Evolutionary conservation across 2,329 filamentous ascomycete species (phyloP).

Genomic region (Ophiostoma angusticollis): DNA sequence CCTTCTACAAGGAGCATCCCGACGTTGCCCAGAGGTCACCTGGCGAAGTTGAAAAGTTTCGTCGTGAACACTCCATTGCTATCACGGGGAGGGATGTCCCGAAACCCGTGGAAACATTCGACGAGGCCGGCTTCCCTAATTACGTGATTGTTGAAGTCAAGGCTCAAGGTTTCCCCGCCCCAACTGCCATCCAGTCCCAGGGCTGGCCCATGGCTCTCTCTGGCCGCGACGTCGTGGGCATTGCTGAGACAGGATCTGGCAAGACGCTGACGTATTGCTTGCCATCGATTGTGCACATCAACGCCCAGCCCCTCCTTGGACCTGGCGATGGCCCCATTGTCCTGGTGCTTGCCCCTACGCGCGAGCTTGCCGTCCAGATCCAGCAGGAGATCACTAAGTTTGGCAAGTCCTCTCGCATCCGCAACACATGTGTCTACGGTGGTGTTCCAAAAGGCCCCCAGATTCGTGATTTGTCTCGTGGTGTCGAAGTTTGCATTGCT

Average conservation of each 20-base stretch:
- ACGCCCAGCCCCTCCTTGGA: conserved; percentile 90
- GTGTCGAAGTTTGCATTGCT: conserved; percentile 97
- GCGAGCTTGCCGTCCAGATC: conserved; percentile 97
- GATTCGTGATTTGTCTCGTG: conserved; percentile 85
- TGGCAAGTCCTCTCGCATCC: conserved; percentile 91
- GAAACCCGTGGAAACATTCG: conserved; percentile 91
- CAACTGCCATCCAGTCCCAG: conserved; percentile 94
- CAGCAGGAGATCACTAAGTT: conserved; percentile 98
- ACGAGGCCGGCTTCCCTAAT: conserved; percentile 90
- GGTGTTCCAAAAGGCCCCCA: conserved; percentile 97
- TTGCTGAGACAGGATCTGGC: conserved; percentile 97
- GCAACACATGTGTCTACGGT: conserved; percentile 98
- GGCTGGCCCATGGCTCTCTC: conserved; percentile 99
- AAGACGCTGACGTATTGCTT: conserved; percentile 98
- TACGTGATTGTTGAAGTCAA: conserved; percentile 99
- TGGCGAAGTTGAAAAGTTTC: conserved; percentile 78
- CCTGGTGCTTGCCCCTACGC: conserved; percentile 86
- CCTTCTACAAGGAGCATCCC: conserved; percentile 94
- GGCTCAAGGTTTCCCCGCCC: conserved; percentile 86
- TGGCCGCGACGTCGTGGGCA: conserved; percentile 95
- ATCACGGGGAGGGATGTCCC: conserved; percentile 71
- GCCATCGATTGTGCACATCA: conserved; percentile 97
- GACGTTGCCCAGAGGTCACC: conserved; percentile 61
- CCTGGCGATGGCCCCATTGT: conserved; percentile 95
- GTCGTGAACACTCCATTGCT: conserved; percentile 71